These are phyloP conservation scores for Arthrobotrys megalospora DNA, from an alignment of 2,329 filamentous ascomycete genomes.

Conservation along the genomic window DNA sequence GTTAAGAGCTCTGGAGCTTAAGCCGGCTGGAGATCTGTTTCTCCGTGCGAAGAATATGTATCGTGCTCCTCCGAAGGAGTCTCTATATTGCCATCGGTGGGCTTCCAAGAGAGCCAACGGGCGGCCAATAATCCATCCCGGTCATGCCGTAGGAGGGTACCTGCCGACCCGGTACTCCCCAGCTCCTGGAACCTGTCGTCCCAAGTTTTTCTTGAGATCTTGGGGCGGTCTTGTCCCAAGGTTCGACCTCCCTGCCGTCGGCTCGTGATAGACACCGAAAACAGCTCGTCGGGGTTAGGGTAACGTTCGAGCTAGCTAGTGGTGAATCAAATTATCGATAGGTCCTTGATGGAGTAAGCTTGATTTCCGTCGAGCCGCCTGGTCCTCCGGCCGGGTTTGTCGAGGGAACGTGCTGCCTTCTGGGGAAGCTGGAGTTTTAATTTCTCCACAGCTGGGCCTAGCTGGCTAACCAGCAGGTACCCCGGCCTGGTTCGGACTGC, in stretches of 20 bases:
- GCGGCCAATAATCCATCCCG: slow-evolving; percentile 18
- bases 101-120: slow-evolving; percentile 18
- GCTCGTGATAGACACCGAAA: slow-evolving; percentile 43
- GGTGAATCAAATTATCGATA: slow-evolving; percentile 10
- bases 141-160: slow-evolving; percentile 31
- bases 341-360: slow-evolving; percentile 12
- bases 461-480: not conserved
- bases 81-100: not conserved
- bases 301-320: not conserved
- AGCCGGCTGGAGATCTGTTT: slow-evolving; percentile 7
- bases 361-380: slow-evolving; percentile 49
- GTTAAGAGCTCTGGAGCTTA: slow-evolving; percentile 12
- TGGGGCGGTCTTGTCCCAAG: slow-evolving; percentile 44
- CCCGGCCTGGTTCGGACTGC: slow-evolving; percentile 26
- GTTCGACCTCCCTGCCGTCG: slow-evolving; percentile 19
- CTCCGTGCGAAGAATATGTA: not conserved
- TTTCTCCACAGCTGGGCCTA: slow-evolving; percentile 3
- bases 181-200: slow-evolving; percentile 8
- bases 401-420: slow-evolving; percentile 7
- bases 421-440: slow-evolving; percentile 6
- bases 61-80: not conserved
- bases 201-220: slow-evolving; percentile 31
- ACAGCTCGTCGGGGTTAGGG: not conserved
- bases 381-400: slow-evolving; percentile 14
- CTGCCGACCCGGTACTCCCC: slow-evolving; percentile 24